Base-by-base conservation (phyloP, 495 filamentous ascomycete genomes). In the Penicillium salamii region DNA sequence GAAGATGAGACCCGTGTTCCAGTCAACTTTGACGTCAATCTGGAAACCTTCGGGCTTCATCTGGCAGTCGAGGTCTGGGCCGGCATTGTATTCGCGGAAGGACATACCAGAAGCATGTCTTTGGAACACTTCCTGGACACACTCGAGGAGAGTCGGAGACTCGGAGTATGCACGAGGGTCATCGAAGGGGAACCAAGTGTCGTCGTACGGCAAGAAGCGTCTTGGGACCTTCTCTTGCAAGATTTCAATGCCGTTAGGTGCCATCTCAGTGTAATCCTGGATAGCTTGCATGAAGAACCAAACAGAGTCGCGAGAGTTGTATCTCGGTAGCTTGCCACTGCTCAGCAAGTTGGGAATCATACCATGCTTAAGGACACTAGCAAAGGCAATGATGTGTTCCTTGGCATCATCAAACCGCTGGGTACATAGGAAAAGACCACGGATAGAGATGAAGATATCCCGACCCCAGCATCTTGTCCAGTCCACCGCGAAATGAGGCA, bases 391-490 rank as follows among this genome's bases (percentile, higher is more conserved):
- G 51, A 99, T 96, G 61, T 97, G 95, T 66, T 96, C 90, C 54
- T 81, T 89, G 13, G 92, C 93, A 57, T 96, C 91, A 4, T 79
- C 81, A 59, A 84, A 96, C 8, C 92, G 84, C 4, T 91, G 90
- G 17, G 91, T 96, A 35, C 87, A 89, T 26, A 97, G 81, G 58
- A 86, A 89, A 12, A 99, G 76, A 38, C 95, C 95, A 26, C 95
- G 84, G 12, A 96, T 78, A 18, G 95, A 92, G 52, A 99, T 97
- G 68, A 97, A 97, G 12, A 95, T 85, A 69, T 99, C 95, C 18
- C 95, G 84, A 32, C 95, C 95, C 95, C 95, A 99, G 67, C 91
- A 96, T 47, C 95, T 79, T 45, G 93, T 90, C 90, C 93, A 99
- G 50, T 91, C 85, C 4, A 85, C 83, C 8, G 95, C 82, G 66